A percentile compares a stretch with the other conserved stretches of the same genome.
phyloP scores from a whole-genome alignment of 495 filamentous ascomycete species.

The Aspergillus hancockii region DNA sequence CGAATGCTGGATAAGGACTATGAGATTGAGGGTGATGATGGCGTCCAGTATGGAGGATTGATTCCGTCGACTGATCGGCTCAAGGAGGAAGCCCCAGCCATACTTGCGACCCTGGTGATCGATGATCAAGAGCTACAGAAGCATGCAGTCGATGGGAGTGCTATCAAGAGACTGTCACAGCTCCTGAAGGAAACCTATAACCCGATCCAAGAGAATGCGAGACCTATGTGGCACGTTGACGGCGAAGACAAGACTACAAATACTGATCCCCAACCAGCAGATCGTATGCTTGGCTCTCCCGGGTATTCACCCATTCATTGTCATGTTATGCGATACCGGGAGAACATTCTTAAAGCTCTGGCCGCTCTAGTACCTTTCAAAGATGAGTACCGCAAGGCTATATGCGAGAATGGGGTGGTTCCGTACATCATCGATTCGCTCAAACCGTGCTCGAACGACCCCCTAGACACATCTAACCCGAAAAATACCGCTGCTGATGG shows the following conservation, averaged over 20 bases:
- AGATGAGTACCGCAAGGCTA: conserved; percentile 78
- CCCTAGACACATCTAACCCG: conserved; percentile 33
- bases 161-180: conserved; percentile 70
- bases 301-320: conserved; percentile 63
- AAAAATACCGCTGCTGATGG: conserved; percentile 44
- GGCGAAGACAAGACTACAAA: conserved; percentile 24
- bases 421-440: conserved; percentile 83
- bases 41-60: conserved; percentile 40
- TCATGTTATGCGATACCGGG: conserved; percentile 76
- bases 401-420: conserved; percentile 79
- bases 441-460: conserved; percentile 52
- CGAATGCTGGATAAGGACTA: conserved; percentile 65
- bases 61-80: conserved; percentile 43
- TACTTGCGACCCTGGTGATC: conserved; percentile 76
- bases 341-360: conserved; percentile 75
- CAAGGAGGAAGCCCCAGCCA: conserved; percentile 69
- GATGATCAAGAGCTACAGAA: conserved; percentile 77
- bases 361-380: conserved; percentile 77
- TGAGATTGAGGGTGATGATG: conserved; percentile 40
- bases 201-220: conserved; percentile 36
- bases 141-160: conserved; percentile 76
- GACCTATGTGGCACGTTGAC: conserved; percentile 46
- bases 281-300: conserved; percentile 53
- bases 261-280: conserved; percentile 25
- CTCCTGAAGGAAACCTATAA: conserved; percentile 73